Base-by-base conservation (phyloP, 495 filamentous ascomycete genomes). In the Podospora pseudocomata region DNA sequence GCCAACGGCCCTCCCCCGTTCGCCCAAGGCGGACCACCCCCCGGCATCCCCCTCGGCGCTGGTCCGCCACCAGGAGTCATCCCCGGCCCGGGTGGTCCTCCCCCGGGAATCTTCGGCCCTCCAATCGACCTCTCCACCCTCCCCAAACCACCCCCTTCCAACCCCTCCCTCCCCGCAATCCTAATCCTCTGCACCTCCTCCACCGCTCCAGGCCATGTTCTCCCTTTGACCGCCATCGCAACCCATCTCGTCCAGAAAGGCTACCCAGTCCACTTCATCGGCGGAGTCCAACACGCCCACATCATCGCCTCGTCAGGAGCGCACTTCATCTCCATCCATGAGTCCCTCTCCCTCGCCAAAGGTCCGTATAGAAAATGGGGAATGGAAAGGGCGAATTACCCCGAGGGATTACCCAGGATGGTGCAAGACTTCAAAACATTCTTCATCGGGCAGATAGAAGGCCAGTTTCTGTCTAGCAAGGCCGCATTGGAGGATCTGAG, bases 171-270 rank as follows among this genome's bases (percentile, higher is more conserved):
- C 53, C 34, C 65, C 60, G 28, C n/a, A 11, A 68, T 65, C 67
- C 44, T 65, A 5, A 65, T 74, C n/a, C 70, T 76, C 56, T 71
- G 69, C 66, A 66, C 67, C 61, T 65, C 67, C 9, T 66, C 68
- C 49, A 71, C 72, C 19, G 64, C 67, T n/a, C 63, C 71, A 19
- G 74, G 73, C 62, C 75, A 75, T 60, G 59, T 72, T 15, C 67
- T 70, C 6, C 73, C 73, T 0, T 58, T 74, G 16, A 49, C 56
- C 19, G 44, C 68, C 26, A 71, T 77, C 49, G 67, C 71, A 0
- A 64, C 57, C 55, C 67, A 69, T 19, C 75, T 77, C 65, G 44
- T 71, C 23, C 15, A 32, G 9, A 63, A 67, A 3, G 71, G 71
- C 28, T 73, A 68, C 64, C 57, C 71, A 23, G 66, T 75, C 23